Conservation (phyloP, 352 stramenopile genomes). For the Saprolegnia diclina region DNA sequence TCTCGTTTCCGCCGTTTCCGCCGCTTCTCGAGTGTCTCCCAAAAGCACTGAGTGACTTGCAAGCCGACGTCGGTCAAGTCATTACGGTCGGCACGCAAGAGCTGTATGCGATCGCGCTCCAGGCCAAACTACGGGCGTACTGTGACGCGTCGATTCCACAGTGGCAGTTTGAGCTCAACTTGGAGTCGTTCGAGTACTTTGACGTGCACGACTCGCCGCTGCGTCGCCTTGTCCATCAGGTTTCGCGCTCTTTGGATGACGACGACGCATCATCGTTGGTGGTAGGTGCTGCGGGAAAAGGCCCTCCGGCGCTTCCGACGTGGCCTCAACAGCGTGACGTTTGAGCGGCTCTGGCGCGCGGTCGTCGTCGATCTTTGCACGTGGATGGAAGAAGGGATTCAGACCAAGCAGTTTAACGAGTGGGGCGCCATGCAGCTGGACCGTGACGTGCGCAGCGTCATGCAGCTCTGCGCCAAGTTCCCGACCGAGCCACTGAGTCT, state of each 20-base stretch:
- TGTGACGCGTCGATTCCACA: slow-evolving; percentile 33
- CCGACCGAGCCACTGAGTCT: slow-evolving; percentile 52
- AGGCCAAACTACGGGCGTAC: not conserved
- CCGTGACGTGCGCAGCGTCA: slow-evolving; percentile 59
- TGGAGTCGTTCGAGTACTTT: slow-evolving; percentile 58
- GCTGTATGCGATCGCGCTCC: slow-evolving; percentile 30
- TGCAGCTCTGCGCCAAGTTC: slow-evolving; percentile 45
- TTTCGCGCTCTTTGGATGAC: not conserved
- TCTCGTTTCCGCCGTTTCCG: slow-evolving; percentile 46
- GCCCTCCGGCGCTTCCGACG: slow-evolving; percentile 55
- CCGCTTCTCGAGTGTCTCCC: slow-evolving; percentile 67
- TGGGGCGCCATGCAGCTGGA: slow-evolving; percentile 73
- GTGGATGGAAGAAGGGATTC: slow-evolving; percentile 54
- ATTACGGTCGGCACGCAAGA: slow-evolving; percentile 66
- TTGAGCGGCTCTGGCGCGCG: slow-evolving; percentile 60
- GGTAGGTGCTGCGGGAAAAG: slow-evolving; percentile 57
- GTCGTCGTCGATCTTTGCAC: slow-evolving; percentile 52
- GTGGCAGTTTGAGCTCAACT: slow-evolving; percentile 59
- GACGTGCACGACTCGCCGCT: slow-evolving; percentile 58
- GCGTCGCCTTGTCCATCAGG: slow-evolving; percentile 52
- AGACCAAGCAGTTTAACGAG: slow-evolving; percentile 66
- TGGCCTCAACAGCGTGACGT: slow-evolving; percentile 49
- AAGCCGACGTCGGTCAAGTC: slow-evolving; percentile 62
- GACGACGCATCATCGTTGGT: not conserved
- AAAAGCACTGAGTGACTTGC: slow-evolving; percentile 61